Base-by-base conservation (phyloP, 768 basidiomycete genomes). In the Rhizopogon roseolus region DNA sequence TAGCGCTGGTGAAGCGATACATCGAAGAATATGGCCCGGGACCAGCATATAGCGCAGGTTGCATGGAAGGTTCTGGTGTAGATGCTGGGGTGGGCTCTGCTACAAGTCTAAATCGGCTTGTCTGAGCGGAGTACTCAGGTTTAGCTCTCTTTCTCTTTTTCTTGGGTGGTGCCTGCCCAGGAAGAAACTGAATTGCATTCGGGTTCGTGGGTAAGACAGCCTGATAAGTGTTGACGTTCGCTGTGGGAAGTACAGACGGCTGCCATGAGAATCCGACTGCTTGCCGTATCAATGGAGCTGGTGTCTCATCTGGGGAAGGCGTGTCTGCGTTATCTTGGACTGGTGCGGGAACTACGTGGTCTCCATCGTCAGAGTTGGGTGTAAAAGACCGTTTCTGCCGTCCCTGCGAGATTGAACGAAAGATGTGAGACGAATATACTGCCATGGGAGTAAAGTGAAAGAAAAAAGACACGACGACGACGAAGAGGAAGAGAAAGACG, bases 221-320 rank as follows among this genome's bases (percentile, higher is more conserved):
- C 32, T 66, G 66, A 40, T 69, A 69, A 28, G 71, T 70, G 29
- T 6, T 59, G 56, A 69, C 51, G 55, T 64, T 63, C 51, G 67
- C 48, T 37, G 60, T 60, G 37, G 67, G 57, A 34, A 55, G 51
- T 39, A 57, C 56, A 7, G 66, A 67, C 8, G 63, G 63, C 17
- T 61, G 53, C 68, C 69, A 74, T 43, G 73, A 65, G 60, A 85
- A 85, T 19, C 72, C 84, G 38, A 86, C 67, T n/a, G 81, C 73
- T 62, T 83, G 78, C 45, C 84, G 77, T 58, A 86, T 76, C 28
- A 86, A 63, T 37, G 84, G 84, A 6, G 71, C 70, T 37, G 73
- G 68, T 19, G 70, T 56, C 13, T 49, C 61, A 55, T 64, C 65
- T 41, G 77, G 78, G 40, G 78, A 77, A 54, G 81, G 77, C 10